Evolutionary conservation across 2,329 filamentous ascomycete genomes (phyloP).

Genomic region (Diaporthe sp.): DNA sequence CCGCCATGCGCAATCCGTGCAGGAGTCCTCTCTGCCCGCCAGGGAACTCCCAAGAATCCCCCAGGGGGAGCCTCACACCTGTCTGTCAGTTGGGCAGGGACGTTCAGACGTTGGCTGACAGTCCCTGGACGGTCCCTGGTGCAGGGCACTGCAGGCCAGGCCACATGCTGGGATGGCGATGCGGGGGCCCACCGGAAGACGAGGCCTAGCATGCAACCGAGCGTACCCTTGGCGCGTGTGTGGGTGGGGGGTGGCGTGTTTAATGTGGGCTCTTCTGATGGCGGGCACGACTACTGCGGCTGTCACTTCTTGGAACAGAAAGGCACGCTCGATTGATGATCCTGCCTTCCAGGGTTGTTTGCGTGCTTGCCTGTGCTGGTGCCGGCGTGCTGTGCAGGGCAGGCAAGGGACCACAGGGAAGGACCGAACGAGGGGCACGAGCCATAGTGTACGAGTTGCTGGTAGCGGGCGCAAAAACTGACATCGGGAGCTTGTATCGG

Average conservation of each 20-base stretch:
- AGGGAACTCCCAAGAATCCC: background rate
- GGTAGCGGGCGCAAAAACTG: background rate
- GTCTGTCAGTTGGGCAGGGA: slow-evolving; percentile 8
- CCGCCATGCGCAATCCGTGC: slow-evolving; percentile 6
- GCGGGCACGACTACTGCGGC: slow-evolving; percentile 9
- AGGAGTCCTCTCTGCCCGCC: background rate
- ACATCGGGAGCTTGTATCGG: background rate
- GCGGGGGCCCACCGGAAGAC: slow-evolving; percentile 29
- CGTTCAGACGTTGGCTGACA: background rate
- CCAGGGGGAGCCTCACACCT: background rate
- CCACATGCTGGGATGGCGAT: slow-evolving; percentile 26
- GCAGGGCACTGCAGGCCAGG: background rate
- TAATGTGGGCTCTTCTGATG: slow-evolving; percentile 13
- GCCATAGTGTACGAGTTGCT: background rate
- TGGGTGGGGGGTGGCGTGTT: slow-evolving; percentile 33
- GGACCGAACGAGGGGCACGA: background rate
- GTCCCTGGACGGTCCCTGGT: background rate
- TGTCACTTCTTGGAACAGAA: slow-evolving; percentile 10
- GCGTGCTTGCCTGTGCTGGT: background rate
- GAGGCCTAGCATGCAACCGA: slow-evolving; percentile 21
- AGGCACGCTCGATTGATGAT: background rate
- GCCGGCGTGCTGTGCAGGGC: background rate
- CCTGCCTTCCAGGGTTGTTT: background rate
- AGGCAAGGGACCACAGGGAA: background rate
- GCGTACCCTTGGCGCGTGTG: slow-evolving; percentile 6